Evolutionary conservation across 495 filamentous ascomycete species (phyloP).

Genomic region (Gamarada debralockiae): DNA sequence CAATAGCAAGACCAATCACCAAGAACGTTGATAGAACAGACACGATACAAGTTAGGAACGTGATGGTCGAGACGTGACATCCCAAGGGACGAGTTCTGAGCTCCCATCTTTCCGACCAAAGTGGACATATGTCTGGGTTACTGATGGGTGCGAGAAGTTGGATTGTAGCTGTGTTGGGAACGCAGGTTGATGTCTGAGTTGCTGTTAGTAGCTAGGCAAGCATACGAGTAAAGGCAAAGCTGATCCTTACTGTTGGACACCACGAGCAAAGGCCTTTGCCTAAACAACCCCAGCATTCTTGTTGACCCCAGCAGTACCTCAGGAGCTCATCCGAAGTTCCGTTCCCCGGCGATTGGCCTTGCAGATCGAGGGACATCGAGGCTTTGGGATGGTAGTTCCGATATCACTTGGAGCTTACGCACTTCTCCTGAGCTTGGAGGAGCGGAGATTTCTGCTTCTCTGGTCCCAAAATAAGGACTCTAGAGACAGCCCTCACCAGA

Average conservation of each 20-base stretch:
- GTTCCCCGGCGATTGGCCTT: background rate
- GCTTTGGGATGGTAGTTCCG: no score
- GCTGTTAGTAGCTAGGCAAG: background rate
- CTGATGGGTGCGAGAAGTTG: slow-evolving; percentile 42
- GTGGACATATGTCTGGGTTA: slow-evolving; percentile 42
- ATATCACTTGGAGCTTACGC: no score
- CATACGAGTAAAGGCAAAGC: no score
- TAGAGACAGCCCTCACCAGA: no score
- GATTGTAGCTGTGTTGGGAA: slow-evolving; percentile 37
- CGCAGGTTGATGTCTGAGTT: slow-evolving; percentile 39
- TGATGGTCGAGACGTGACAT: slow-evolving; percentile 50
- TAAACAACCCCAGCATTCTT: slow-evolving; percentile 41
- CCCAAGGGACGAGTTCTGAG: slow-evolving; percentile 42
- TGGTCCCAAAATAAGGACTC: no score
- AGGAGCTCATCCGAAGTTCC: slow-evolving; percentile 30
- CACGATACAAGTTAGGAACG: slow-evolving; percentile 36
- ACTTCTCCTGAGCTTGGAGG: no score
- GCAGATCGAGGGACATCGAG: background rate
- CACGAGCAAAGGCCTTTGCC: slow-evolving; percentile 37
- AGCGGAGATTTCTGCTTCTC: no score
- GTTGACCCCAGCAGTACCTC: slow-evolving; percentile 41
- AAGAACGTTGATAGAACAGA: slow-evolving; percentile 35
- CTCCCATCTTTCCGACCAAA: slow-evolving; percentile 47
- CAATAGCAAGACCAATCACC: slow-evolving; percentile 28
- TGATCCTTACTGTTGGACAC: slow-evolving; percentile 43